Conservation (phyloP, 192 early-diverging fungal species). For the Lobulomyces angularis region DNA sequence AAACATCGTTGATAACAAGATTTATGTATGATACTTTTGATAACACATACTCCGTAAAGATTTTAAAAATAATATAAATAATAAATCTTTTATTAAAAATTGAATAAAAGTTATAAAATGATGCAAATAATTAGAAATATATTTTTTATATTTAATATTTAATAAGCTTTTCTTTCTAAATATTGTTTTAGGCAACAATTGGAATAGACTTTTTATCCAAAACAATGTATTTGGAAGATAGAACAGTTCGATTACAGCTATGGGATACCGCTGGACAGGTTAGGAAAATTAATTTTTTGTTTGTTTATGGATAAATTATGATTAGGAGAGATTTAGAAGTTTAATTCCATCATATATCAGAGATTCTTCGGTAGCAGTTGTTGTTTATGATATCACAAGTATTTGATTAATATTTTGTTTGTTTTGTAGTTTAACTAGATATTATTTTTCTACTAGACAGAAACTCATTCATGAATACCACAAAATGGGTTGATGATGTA, state of each 20-base stretch:
- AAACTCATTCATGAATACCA: conserved; percentile 89
- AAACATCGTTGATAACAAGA: conserved; percentile 96
- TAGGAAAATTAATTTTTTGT: conserved; percentile 7
- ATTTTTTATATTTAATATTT: not conserved
- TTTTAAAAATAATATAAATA: not conserved
- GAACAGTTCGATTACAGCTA: conserved; percentile 92
- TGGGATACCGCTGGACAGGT: conserved; percentile 98
- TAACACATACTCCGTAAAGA: conserved; percentile 89
- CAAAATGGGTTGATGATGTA: conserved; percentile 99
- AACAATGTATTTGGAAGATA: conserved; percentile 98
- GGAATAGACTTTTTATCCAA: conserved; percentile 99
- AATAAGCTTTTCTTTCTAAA: not conserved
- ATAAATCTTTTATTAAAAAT: not conserved
- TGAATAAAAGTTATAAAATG: not conserved
- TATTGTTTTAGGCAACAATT: conserved; percentile 72
- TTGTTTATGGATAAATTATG: not conserved
- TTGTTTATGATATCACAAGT: conserved; percentile 97
- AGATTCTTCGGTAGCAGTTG: conserved; percentile 93
- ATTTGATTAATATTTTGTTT: conserved; percentile 15
- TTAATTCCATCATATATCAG: conserved; percentile 97
- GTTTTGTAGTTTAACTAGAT: conserved; percentile 4
- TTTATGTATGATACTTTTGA: conserved; percentile 99
- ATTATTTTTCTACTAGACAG: conserved; percentile 46
- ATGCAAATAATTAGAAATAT: not conserved
- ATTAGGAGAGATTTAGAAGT: conserved; percentile 81